Conservation (phyloP, 2,329 filamentous ascomycete genomes). For the Ophiostoma himal-ulmi region DNA sequence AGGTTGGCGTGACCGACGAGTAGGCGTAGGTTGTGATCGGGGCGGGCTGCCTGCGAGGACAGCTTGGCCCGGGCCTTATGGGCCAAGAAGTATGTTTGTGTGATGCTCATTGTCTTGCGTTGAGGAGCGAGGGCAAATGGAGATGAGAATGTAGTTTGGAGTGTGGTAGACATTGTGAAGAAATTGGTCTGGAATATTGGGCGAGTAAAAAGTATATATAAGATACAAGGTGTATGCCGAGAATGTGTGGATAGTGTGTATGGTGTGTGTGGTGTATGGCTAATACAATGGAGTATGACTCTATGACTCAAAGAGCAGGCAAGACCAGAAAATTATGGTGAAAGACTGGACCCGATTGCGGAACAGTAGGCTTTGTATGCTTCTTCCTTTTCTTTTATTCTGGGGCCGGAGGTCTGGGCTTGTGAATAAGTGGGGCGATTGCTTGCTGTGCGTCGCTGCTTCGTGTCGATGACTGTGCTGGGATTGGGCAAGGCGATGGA, state of each 20-base stretch:
- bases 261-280: slow-evolving; percentile 3
- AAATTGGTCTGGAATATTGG: neutral
- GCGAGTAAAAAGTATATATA: neutral
- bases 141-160: slow-evolving; percentile 33
- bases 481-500: neutral
- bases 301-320: slow-evolving; percentile 21
- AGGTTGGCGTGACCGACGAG: slow-evolving; percentile 98
- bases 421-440: neutral
- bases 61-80: slow-evolving; percentile 97
- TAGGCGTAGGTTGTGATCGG: slow-evolving; percentile 90
- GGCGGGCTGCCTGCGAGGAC: slow-evolving; percentile 77
- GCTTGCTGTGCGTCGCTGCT: neutral
- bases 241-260: slow-evolving; percentile 17
- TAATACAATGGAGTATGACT: slow-evolving; percentile 17
- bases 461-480: slow-evolving; percentile 6
- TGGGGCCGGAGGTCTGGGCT: slow-evolving; percentile 2
- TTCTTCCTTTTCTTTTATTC: neutral
- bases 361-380: slow-evolving; percentile 20
- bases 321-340: slow-evolving; percentile 22
- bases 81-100: slow-evolving; percentile 96
- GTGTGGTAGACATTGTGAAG: slow-evolving; percentile 26
- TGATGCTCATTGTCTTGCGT: slow-evolving; percentile 92
- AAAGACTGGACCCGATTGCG: slow-evolving; percentile 25
- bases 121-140: slow-evolving; percentile 35
- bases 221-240: neutral